These are phyloP conservation scores for Candida anglica DNA, from an alignment of 805 yeast species.

Conservation along the genomic window DNA sequence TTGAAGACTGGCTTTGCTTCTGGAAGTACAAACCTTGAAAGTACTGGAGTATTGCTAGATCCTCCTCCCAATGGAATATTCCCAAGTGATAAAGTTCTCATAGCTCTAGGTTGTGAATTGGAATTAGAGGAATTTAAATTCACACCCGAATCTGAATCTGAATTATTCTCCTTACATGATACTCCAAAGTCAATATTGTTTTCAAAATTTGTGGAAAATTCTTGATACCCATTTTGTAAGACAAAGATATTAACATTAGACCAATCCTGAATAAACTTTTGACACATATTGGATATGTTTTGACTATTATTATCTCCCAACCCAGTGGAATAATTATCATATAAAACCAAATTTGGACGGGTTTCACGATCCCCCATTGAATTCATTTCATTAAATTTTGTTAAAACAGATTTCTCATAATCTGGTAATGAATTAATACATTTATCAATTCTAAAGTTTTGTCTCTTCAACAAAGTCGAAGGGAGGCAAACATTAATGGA, in stretches of 20 bases:
- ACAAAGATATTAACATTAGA: conserved; percentile 29
- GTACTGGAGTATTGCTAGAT: conserved; percentile 25
- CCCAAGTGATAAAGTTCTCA: neutral
- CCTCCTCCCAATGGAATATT: neutral
- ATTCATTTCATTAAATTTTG: conserved; percentile 21
- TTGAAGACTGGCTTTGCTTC: conserved; percentile 31
- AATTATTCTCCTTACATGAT: neutral
- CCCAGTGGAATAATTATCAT: conserved; percentile 38
- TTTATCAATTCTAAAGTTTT: conserved; percentile 61
- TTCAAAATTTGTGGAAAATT: conserved; percentile 21
- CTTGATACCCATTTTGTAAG: conserved; percentile 38
- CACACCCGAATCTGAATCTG: neutral
- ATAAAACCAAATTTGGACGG: conserved; percentile 37
- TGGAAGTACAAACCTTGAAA: conserved; percentile 56
- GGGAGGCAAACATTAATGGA: conserved; percentile 83
- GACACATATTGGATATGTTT: conserved; percentile 44
- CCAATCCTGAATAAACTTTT: conserved; percentile 44
- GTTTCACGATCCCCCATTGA: neutral
- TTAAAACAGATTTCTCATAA: conserved; percentile 44
- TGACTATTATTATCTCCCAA: conserved; percentile 19
- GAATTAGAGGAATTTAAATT: neutral
- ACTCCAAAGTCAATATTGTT: conserved; percentile 1
- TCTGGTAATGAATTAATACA: conserved; percentile 59
- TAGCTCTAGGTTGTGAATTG: neutral
- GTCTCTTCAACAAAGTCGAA: conserved; percentile 77